These are phyloP conservation scores for Fusarium dimerum DNA, from an alignment of 2,329 filamentous ascomycete genomes.

Conservation along the genomic window DNA sequence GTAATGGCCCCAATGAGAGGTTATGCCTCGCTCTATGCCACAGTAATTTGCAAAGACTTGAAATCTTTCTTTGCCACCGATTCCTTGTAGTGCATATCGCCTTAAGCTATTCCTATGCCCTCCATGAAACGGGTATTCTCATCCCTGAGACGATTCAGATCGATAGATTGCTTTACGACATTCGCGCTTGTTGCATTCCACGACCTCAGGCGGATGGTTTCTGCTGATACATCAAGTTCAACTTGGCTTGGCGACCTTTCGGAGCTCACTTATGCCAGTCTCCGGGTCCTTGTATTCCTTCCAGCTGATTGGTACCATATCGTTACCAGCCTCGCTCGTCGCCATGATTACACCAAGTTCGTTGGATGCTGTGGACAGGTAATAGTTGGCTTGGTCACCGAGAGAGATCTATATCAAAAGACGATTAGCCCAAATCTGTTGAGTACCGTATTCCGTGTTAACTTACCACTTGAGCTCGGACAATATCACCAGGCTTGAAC, in stretches of 20 bases:
- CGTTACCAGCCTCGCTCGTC: constrained; percentile 80
- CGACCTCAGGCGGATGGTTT: constrained; percentile 5
- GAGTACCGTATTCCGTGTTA: not conserved
- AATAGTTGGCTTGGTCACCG: constrained; percentile 94
- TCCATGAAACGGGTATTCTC: not conserved
- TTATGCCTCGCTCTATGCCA: too few relatives aligned
- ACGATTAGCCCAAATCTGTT: constrained; percentile 5
- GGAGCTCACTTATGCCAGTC: constrained; percentile 72
- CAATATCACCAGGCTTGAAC: constrained; percentile 90
- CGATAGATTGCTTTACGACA: constrained; percentile 15
- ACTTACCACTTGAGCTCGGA: constrained; percentile 77
- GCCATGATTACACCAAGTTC: constrained; percentile 94
- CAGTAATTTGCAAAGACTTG: too few relatives aligned
- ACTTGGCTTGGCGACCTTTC: constrained; percentile 94
- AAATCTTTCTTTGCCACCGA: too few relatives aligned
- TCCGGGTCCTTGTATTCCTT: constrained; percentile 87
- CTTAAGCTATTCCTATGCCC: not conserved
- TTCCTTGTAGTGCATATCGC: too few relatives aligned
- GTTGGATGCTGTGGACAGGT: constrained; percentile 88
- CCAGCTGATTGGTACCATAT: constrained; percentile 94
- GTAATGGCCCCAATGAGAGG: too few relatives aligned
- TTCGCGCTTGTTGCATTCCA: constrained; percentile 20
- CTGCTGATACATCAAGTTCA: constrained; percentile 45
- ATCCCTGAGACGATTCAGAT: not conserved
- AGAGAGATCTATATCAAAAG: constrained; percentile 66